phyloP scores from a whole-genome alignment of 805 yeast genomes.

The Blastobotrys attinorum region DNA sequence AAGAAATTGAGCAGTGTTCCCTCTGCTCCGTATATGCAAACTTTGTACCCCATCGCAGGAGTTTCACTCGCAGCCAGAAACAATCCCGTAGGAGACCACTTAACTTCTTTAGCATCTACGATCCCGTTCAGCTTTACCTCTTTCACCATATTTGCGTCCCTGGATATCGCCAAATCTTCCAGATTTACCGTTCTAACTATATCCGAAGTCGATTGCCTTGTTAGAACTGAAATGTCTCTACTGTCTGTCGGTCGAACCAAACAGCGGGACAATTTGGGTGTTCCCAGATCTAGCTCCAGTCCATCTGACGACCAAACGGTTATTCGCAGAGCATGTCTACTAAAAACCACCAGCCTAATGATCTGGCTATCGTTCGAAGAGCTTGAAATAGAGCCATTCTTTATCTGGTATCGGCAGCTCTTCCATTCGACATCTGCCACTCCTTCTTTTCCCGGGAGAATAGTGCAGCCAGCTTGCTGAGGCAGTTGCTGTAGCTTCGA shows the following conservation, averaged over 20 bases:
- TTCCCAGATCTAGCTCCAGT: conserved; percentile 10
- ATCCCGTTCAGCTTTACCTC: conserved; percentile 5
- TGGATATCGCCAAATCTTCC: neutral
- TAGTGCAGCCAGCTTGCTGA: conserved; percentile 7
- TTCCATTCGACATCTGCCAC: conserved; percentile 14
- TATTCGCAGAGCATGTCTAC: conserved; percentile 5
- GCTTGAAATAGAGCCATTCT: neutral
- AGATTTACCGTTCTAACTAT: conserved; percentile 7
- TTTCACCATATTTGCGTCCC: neutral
- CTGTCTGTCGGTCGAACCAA: neutral
- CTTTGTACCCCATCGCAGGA: conserved; percentile 14
- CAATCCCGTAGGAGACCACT: conserved; percentile 16
- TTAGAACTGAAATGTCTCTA: conserved; percentile 3
- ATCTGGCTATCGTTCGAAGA: conserved; percentile 7
- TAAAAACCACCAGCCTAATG: conserved; percentile 13
- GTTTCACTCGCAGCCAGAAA: conserved; percentile 16
- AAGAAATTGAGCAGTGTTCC: conserved; percentile 10
- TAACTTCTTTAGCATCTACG: conserved; percentile 14
- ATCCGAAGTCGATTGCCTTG: conserved; percentile 11
- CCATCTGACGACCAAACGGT: conserved; percentile 18
- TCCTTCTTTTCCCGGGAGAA: conserved; percentile 11
- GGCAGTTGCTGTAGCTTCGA: too few species aligned
- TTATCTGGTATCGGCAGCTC: conserved; percentile 6
- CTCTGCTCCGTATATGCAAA: conserved; percentile 12
- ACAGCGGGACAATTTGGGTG: conserved; percentile 9